phyloP scores from a whole-genome alignment of 2,329 filamentous ascomycete genomes.

The Colletotrichum cuscutae region DNA sequence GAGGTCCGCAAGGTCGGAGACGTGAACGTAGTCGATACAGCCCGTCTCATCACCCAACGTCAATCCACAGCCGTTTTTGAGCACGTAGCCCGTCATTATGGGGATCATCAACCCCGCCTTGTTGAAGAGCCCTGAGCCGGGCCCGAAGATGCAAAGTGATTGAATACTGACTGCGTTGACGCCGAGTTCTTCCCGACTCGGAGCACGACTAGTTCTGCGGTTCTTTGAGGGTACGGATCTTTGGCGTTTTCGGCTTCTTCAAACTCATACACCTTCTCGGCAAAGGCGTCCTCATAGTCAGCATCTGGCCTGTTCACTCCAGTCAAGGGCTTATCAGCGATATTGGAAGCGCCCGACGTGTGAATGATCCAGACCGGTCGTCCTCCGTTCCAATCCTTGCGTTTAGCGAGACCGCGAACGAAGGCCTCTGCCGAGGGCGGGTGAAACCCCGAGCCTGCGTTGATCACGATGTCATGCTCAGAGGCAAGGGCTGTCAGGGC shows the following conservation, averaged over 20 bases:
- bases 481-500: conserved; percentile 24
- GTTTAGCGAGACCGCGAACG: conserved; percentile 45
- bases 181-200: conserved; percentile 15
- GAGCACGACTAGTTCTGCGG: conserved; percentile 35
- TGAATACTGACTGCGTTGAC: conserved; percentile 35
- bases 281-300: conserved; percentile 31
- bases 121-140: conserved; percentile 35
- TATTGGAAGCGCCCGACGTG: conserved; percentile 35
- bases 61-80: conserved; percentile 34
- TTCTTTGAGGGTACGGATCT: conserved; percentile 36
- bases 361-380: conserved; percentile 36
- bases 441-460: conserved; percentile 48
- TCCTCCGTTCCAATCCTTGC: conserved; percentile 30
- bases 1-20: conserved; percentile 36
- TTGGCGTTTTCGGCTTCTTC: conserved; percentile 32
- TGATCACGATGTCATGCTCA: conserved; percentile 46
- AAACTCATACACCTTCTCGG: conserved; percentile 26
- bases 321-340: conserved; percentile 35
- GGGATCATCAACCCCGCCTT: conserved; percentile 31
- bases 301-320: conserved; percentile 20
- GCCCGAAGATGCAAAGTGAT: conserved; percentile 33
- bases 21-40: conserved; percentile 35
- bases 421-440: conserved; percentile 45
- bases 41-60: conserved; percentile 32
- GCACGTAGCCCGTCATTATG: conserved; percentile 37